Evolutionary conservation across 176 grass and related monocot species (phyloP).

Genomic region (Oryza australiensis): DNA sequence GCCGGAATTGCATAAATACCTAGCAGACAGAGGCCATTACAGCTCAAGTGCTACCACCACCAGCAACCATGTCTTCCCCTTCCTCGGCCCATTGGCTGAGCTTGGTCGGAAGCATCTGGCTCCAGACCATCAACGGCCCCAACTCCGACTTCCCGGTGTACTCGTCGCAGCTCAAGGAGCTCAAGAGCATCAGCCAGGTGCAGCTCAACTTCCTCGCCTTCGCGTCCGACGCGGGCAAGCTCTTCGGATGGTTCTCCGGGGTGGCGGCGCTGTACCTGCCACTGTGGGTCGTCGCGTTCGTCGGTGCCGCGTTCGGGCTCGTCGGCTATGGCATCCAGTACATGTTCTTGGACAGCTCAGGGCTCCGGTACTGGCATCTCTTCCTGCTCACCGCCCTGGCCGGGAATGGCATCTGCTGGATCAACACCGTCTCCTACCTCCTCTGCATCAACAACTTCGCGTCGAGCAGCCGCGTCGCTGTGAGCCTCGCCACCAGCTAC

Average conservation of each 20-base stretch:
- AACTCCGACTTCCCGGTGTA: slow-evolving; percentile 97
- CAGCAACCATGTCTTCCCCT: slow-evolving; percentile 53
- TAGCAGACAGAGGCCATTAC: slow-evolving; percentile 18
- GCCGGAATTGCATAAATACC: slow-evolving; percentile 58
- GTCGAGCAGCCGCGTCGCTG: slow-evolving; percentile 65
- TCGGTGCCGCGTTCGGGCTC: slow-evolving; percentile 67
- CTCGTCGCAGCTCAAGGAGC: slow-evolving; percentile 95
- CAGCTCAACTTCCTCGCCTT: slow-evolving; percentile 97
- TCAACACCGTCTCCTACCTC: slow-evolving; percentile 96
- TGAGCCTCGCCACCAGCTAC: slow-evolving; percentile 87
- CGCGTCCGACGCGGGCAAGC: slow-evolving; percentile 93
- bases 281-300: slow-evolving; percentile 66
- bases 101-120: slow-evolving; percentile 94
- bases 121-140: slow-evolving; percentile 89
- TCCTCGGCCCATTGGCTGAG: slow-evolving; percentile 79
- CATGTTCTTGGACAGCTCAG: slow-evolving; percentile 67
- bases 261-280: slow-evolving; percentile 79
- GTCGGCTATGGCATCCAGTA: slow-evolving; percentile 91
- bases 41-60: slow-evolving; percentile 38
- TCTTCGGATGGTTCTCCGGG: slow-evolving; percentile 96
- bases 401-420: slow-evolving; percentile 98
- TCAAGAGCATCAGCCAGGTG: slow-evolving; percentile 84
- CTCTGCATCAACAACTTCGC: slow-evolving; percentile 93
- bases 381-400: slow-evolving; percentile 87
- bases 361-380: slow-evolving; percentile 68